A percentile compares a stretch with the other conserved stretches of the same genome.
Conservation (phyloP, 164 flowering plant species). For the Annona squamosa region DNA sequence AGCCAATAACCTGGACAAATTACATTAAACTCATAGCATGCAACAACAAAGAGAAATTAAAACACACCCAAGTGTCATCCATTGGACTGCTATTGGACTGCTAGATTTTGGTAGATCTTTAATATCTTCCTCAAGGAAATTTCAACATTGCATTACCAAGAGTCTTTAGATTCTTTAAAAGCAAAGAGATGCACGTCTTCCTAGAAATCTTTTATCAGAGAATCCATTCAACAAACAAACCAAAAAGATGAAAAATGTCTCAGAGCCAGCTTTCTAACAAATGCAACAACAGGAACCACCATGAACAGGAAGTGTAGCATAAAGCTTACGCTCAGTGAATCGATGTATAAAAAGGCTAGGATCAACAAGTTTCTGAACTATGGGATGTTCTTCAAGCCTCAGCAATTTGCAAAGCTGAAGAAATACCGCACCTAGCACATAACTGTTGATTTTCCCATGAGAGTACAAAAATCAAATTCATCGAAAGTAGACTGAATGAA, state of each 20-base stretch:
- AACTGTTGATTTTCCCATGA: conserved; percentile 34
- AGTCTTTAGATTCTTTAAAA: neutral
- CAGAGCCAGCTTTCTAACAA: neutral
- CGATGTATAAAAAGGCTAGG: conserved; percentile 80
- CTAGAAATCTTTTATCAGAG: neutral
- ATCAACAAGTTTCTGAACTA: conserved; percentile 76
- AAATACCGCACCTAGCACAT: conserved; percentile 89
- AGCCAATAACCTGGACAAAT: too few species aligned
- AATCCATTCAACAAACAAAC: neutral
- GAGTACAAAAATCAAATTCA: neutral
- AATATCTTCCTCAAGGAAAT: too few species aligned
- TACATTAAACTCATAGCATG: too few species aligned
- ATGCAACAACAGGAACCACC: neutral
- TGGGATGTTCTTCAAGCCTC: conserved; percentile 55
- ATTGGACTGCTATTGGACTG: too few species aligned
- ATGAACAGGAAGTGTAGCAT: neutral
- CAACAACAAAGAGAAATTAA: too few species aligned
- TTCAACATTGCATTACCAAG: neutral
- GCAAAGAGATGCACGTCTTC: neutral
- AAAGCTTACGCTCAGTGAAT: conserved; percentile 52
- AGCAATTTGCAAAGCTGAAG: conserved; percentile 77
- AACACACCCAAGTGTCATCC: too few species aligned
- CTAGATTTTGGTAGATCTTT: too few species aligned
- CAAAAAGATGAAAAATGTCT: neutral
- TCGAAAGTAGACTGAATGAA: neutral